Evolutionary conservation across 1,139 yeast genomes (phyloP), one percentile per base, ranked within the genome.

Genomic region (Candida gigantensis): DNA sequence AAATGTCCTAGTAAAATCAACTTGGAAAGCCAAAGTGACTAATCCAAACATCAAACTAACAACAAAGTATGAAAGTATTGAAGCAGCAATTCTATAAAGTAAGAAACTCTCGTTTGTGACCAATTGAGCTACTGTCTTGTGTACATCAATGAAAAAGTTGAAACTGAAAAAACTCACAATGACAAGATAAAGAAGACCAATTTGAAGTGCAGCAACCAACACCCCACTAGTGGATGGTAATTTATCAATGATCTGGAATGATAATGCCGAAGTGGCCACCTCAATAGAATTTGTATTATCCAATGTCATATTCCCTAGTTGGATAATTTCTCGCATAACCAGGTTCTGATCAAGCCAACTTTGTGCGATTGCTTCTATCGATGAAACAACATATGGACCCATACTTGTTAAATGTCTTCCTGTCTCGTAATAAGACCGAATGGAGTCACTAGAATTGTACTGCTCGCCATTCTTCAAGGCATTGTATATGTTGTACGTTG

Each of bases 141-240:
- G 85, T 24, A 79, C 54, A 5, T 74, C 75, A 12, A 64, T 68
- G 53, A 80, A 80, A 55, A 81, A 69, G 42, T 77, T 74, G 51
- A 81, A 72, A 43, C 77, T 79, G 58, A 68, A 62, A 40, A 68
- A 64, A 14, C 94, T 79, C 39, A 85, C 61, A 57, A 86, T 80
- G 48, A 86, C 75, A 53, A 83, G 67, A 57, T 78, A 85, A 57
- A 86, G 83, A 41, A 84, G 67, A 33, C 95, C 95, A 43, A 85
- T 81, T 55, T 81, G 86, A 4, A 79, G 57, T 3, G 88, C 85
- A 0, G 86, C 87, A 12, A 71, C 47, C 15, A 81, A 53, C 3
- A 73, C 77, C 2, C 74, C 62, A 45, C 77, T 65, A 2, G 59
- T 57, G 40, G 61, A 68, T 1, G 37, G 37, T 27, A 34, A 28